Evolutionary conservation across 768 basidiomycete species (phyloP).

Genomic region (Suillus lakei): DNA sequence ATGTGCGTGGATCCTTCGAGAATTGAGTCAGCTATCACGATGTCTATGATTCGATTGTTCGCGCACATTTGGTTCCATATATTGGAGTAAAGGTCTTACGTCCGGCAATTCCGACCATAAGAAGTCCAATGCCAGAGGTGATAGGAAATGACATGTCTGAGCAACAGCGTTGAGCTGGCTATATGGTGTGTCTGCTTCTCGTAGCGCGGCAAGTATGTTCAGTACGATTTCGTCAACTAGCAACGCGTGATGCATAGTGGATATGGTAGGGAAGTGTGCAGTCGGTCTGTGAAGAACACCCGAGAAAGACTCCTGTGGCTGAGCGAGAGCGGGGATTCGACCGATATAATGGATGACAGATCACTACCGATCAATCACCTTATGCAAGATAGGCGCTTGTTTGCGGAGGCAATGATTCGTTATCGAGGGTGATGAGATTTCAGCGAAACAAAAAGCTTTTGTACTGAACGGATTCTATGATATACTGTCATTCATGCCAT

Average conservation of each 20-base stretch:
- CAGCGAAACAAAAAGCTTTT: slow-evolving; percentile 1
- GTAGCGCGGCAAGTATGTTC: slow-evolving; percentile 1
- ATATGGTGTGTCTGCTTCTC: not conserved
- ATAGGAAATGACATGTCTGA: slow-evolving; percentile 3
- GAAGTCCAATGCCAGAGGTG: slow-evolving; percentile 5
- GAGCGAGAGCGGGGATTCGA: not conserved
- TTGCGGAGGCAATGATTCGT: not conserved
- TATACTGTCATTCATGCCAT: slow-evolving; percentile 7
- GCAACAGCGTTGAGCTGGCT: slow-evolving; percentile 6
- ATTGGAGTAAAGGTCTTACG: not conserved
- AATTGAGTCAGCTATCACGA: not conserved
- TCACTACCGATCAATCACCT: not conserved
- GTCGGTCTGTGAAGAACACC: not conserved
- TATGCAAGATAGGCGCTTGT: not conserved
- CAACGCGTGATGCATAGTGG: slow-evolving; percentile 3
- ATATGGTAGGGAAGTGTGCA: not conserved
- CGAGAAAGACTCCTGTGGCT: not conserved
- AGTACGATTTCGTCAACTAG: not conserved
- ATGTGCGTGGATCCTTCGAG: not conserved
- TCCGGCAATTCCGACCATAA: slow-evolving; percentile 5
- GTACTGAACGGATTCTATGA: slow-evolving; percentile 2
- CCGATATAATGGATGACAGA: not conserved
- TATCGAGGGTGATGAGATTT: not conserved
- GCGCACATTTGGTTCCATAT: slow-evolving; percentile 1
- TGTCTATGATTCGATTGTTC: not conserved